phyloP scores from a whole-genome alignment of 805 yeast species.

The Nakazawaea peltata region DNA sequence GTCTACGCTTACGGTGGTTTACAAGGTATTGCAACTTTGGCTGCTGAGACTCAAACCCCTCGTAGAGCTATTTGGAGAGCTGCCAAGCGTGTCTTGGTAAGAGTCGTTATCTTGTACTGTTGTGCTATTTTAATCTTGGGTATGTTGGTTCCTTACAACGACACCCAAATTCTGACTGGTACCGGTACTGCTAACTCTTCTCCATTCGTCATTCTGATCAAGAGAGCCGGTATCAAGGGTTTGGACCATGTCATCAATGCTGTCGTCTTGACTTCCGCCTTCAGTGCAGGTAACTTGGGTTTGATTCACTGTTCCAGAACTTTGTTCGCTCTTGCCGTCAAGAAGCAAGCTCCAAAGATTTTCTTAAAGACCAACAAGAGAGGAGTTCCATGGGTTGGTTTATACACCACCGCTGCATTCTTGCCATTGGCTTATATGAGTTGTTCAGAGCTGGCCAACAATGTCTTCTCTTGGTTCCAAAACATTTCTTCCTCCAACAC shows the following conservation, averaged over 20 bases:
- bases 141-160: constrained; percentile 45
- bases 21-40: constrained; percentile 48
- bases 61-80: constrained; percentile 42
- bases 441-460: constrained; percentile 15
- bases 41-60: constrained; percentile 49
- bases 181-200: constrained; percentile 22
- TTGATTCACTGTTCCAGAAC: constrained; percentile 24
- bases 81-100: constrained; percentile 42
- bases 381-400: constrained; percentile 26
- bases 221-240: constrained; percentile 24
- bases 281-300: constrained; percentile 27
- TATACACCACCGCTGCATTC: constrained; percentile 19
- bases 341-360: constrained; percentile 29
- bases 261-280: constrained; percentile 30
- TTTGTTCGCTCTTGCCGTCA: constrained; percentile 28
- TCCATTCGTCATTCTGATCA: constrained; percentile 32
- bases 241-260: constrained; percentile 30
- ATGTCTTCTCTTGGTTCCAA: constrained; percentile 28
- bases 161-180: constrained; percentile 20
- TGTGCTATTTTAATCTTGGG: constrained; percentile 43
- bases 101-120: constrained; percentile 43
- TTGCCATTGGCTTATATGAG: constrained; percentile 31
- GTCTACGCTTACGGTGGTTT: constrained; percentile 78
- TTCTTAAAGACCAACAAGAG: constrained; percentile 23
- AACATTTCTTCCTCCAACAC: constrained; percentile 22